These are phyloP conservation scores for Scedosporium dehoogii DNA, from an alignment of 2,329 filamentous ascomycete genomes.

Conservation along the genomic window DNA sequence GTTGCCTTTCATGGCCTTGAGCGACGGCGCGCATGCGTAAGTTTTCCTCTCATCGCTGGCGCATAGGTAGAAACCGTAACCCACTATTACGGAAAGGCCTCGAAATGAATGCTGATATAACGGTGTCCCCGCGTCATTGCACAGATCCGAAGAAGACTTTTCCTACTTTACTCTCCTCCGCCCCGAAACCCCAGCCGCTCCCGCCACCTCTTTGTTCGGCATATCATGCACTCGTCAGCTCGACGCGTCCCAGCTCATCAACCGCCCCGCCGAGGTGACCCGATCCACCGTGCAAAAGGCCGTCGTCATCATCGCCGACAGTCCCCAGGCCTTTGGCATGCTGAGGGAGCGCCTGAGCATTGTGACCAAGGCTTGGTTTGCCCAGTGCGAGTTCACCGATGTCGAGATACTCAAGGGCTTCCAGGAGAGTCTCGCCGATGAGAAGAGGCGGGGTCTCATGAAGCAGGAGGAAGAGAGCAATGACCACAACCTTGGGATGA, in stretches of 20 bases:
- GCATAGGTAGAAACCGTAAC: background rate
- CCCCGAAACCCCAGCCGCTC: constrained; percentile 40
- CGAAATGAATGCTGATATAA: background rate
- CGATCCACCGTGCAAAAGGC: constrained; percentile 96
- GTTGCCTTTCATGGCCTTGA: constrained; percentile 92
- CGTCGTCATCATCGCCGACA: constrained; percentile 89
- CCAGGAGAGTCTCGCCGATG: constrained; percentile 73
- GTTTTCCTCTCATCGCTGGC: constrained; percentile 20
- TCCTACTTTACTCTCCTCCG: constrained; percentile 91
- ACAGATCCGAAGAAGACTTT: constrained; percentile 83
- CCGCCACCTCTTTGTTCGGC: constrained; percentile 80
- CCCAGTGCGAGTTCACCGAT: constrained; percentile 85
- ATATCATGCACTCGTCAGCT: constrained; percentile 93
- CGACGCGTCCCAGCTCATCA: constrained; percentile 65
- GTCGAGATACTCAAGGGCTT: constrained; percentile 83
- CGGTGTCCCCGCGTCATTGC: background rate
- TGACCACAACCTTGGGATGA: constrained; percentile 83
- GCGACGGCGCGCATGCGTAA: constrained; percentile 89
- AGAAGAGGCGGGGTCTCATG: constrained; percentile 45
- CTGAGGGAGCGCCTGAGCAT: constrained; percentile 81
- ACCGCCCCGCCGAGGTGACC: constrained; percentile 82
- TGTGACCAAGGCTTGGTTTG: constrained; percentile 94
- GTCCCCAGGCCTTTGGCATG: constrained; percentile 81
- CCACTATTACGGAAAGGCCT: background rate
- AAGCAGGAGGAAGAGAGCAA: constrained; percentile 63